Base-by-base conservation (phyloP, 225 moss, liverwort and hornwort species). In the Polytrichum formosum region DNA sequence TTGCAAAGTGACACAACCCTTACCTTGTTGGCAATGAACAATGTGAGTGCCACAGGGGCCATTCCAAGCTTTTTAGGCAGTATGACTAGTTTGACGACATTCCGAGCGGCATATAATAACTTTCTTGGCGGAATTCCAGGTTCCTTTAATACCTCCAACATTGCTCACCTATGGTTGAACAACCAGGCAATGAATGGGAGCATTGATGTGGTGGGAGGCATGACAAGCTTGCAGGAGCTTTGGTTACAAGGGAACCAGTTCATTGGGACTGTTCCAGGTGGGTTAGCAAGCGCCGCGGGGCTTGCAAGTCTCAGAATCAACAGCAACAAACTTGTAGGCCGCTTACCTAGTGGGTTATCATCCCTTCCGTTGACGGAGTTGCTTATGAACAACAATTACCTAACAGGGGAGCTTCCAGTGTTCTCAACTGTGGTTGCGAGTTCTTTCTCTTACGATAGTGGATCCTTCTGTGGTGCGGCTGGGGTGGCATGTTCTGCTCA, bases 81-180 rank as follows among this genome's bases (percentile, higher is more conserved):
- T 46, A 81, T 87, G 81, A 5, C 72, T 2, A 9, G 69, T 5
- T 56, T 87, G 29, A 67, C 37, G 56, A 28, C 1, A 0, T 74
- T 83, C 63, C 54, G 56, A 7, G 76, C 74, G 71, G 83, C 78
- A 7, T 87, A 90, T 74, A 91, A 92, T 73, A 30, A 70, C 28
- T 69, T 90, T 8, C 89, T 82, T 22, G 97, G 91, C 7, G 62
- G 55, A n/a, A 78, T 94, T 13, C 97, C 97, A 7, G 30, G 55
- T 2, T 80, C 89, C 0, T 82, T 97, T 70, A 9, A 22, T 17
- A 30, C 27, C 30, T 87, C 87, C 1, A 74, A 78, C 22, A 31
- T 87, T 18, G 55, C 58, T 37, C 19, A 26, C 9, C 54, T 87
- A 53, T 29, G 75, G 53, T 35, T 87, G 69, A 83, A 87, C n/a